A percentile compares a stretch with the other conserved stretches of the same genome.
Evolutionary conservation across 495 filamentous ascomycete genomes (phyloP).

Genomic region (Clohesyomyces aquaticus): DNA sequence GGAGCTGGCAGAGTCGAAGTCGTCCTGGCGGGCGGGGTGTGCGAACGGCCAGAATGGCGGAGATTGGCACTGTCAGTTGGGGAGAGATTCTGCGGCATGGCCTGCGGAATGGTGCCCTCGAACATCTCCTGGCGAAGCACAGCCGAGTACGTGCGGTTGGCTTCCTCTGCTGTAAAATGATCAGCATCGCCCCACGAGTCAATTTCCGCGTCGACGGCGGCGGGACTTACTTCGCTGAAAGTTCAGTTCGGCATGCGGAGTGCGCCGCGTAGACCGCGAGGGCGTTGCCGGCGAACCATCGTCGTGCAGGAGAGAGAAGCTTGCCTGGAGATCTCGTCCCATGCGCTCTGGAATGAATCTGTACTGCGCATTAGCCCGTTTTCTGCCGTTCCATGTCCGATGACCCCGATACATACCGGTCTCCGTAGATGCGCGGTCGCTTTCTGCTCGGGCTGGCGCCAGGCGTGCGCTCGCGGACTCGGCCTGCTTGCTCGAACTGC

Average conservation of each 20-base stretch:
- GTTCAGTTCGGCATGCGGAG: slow-evolving; percentile 86
- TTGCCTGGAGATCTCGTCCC: slow-evolving; percentile 89
- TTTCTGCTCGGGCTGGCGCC: slow-evolving; percentile 82
- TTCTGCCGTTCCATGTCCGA: background rate
- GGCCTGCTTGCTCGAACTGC: slow-evolving; percentile 64
- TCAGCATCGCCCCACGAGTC: slow-evolving; percentile 42
- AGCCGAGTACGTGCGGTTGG: slow-evolving; percentile 88
- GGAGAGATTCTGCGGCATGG: slow-evolving; percentile 66
- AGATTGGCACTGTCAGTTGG: slow-evolving; percentile 61
- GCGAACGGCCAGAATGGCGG: slow-evolving; percentile 72
- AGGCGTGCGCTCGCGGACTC: slow-evolving; percentile 68
- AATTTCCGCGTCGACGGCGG: background rate
- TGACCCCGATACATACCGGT: slow-evolving; percentile 59
- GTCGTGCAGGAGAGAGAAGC: slow-evolving; percentile 86
- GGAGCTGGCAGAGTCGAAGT: slow-evolving; percentile 57
- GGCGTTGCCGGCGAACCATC: slow-evolving; percentile 91
- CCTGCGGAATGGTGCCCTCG: slow-evolving; percentile 83
- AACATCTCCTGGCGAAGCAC: slow-evolving; percentile 89
- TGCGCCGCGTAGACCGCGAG: slow-evolving; percentile 78
- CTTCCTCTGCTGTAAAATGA: slow-evolving; percentile 76
- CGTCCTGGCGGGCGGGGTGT: slow-evolving; percentile 75
- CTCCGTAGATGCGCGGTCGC: slow-evolving; percentile 81
- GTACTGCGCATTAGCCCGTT: slow-evolving; percentile 22
- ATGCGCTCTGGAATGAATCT: slow-evolving; percentile 96
- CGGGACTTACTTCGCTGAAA: slow-evolving; percentile 83